Evolutionary conservation across 768 basidiomycete species (phyloP).

Genomic region (Leccinum broughii): DNA sequence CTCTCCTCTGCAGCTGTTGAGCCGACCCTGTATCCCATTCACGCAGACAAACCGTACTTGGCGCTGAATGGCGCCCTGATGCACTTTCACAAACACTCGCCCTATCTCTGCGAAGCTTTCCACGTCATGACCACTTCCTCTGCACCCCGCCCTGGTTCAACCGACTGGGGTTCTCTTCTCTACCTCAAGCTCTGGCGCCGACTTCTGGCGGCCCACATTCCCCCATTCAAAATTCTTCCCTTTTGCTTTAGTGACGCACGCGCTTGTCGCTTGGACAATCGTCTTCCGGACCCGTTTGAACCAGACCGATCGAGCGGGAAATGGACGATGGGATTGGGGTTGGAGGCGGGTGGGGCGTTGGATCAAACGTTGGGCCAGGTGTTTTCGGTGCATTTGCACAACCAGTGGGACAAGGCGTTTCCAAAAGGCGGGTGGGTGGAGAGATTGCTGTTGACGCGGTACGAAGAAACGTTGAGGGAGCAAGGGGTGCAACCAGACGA

Average conservation of each 20-base stretch:
- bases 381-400: constrained; percentile 91
- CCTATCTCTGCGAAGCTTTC: constrained; percentile 97
- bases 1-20: not conserved
- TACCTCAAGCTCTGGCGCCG: constrained; percentile 92
- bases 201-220: constrained; percentile 66
- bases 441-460: constrained; percentile 65
- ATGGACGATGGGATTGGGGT: constrained; percentile 68
- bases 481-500: not conserved
- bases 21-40: not conserved
- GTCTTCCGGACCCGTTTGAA: constrained; percentile 88
- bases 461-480: constrained; percentile 42
- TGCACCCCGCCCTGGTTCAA: constrained; percentile 73
- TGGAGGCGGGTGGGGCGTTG: constrained; percentile 61
- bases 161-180: constrained; percentile 92
- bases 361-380: constrained; percentile 65
- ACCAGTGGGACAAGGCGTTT: constrained; percentile 92
- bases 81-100: constrained; percentile 88
- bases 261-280: constrained; percentile 89
- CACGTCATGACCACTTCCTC: constrained; percentile 80
- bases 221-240: constrained; percentile 89
- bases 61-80: constrained; percentile 93
- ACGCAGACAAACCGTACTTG: constrained; percentile 68
- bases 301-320: constrained; percentile 51
- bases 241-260: constrained; percentile 95
- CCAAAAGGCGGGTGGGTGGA: constrained; percentile 87